Evolutionary conservation across 2,329 filamentous ascomycete genomes (phyloP).

Genomic region (Berkeleyomyces rouxiae): DNA sequence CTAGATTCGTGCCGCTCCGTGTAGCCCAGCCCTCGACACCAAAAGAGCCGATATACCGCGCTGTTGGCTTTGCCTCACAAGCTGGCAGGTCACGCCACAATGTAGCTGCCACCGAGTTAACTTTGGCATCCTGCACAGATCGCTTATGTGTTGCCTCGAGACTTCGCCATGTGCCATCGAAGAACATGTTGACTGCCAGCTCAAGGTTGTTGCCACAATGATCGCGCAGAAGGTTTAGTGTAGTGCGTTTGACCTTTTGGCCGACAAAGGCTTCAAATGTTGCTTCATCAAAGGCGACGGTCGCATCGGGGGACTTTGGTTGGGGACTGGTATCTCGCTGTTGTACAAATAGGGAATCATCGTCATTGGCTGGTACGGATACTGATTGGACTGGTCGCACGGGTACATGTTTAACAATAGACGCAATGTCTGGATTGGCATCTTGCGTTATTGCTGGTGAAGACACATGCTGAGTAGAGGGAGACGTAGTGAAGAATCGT

Average conservation of each 20-base stretch:
- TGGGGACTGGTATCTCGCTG: not conserved
- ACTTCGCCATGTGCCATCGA: conserved; percentile 44
- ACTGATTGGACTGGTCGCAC: not conserved
- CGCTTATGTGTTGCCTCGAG: conserved; percentile 3
- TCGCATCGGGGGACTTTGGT: not conserved
- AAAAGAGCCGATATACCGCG: conserved; percentile 76
- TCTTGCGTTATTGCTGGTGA: not conserved
- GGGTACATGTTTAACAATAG: not conserved
- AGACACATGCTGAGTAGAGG: not conserved
- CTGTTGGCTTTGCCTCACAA: conserved; percentile 13
- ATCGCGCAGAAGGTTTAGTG: conserved; percentile 33
- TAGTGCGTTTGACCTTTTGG: conserved; percentile 33
- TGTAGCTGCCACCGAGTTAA: conserved; percentile 1
- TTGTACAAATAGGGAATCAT: conserved; percentile 8
- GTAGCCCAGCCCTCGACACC: conserved; percentile 88
- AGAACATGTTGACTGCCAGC: conserved; percentile 51
- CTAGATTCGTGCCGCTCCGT: conserved; percentile 54
- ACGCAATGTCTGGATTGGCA: not conserved
- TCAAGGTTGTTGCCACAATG: conserved; percentile 42
- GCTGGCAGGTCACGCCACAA: conserved; percentile 11
- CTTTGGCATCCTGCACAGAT: not conserved
- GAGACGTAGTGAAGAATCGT: not conserved
- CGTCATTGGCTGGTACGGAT: not conserved
- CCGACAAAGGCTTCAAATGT: conserved; percentile 45
- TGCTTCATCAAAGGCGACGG: conserved; percentile 34